Base-by-base conservation (phyloP, 1,139 yeast genomes). In the Pichia sp. region DNA sequence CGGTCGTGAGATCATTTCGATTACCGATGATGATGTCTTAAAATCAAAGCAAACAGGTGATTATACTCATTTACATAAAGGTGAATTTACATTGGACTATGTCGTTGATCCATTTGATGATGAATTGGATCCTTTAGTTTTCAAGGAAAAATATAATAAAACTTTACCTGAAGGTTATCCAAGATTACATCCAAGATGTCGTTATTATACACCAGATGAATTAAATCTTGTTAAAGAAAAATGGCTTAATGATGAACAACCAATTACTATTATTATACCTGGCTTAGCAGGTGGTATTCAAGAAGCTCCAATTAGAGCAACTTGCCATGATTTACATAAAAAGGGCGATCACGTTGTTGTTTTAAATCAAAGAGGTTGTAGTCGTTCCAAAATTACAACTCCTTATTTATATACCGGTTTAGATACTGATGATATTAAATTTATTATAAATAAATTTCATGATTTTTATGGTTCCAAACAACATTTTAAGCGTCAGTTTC, bases 261-360 rank as follows among this genome's bases (percentile, higher is more conserved):
- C 96, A 3, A 68, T 89, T 48, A 76, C 84, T 30, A 75, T 89
- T 20, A 71, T 85, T 18, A 67, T 82, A 43, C 97, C 90, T 61
- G 97, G 97, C 0, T 74, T 90, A 37, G 90, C 87, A 11, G 97
- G 97, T 39, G 97, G 97, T 1, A 83, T 95, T 29, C 95, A 87
- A 60, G 97, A 90, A 62, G 81, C 92, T 11, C 80, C 87, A 57
- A 83, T 89, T 48, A 77, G 96, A 52, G 80, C 89, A 45, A 67
- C 81, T 47, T 74, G 72, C 24, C 68, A 72, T 45, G 58, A 63
- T 25, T 53, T 72, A 34, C 64, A 74, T 58, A 40, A 51, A 18
- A 48, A 52, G 9, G 58, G 58, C 34, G 75, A 78, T 69, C 92
- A 85, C 56, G 77, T 79, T 15, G 83, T 83, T 11, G 96, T 89